Evolutionary conservation across 768 basidiomycete species (phyloP), one percentile per base, ranked within the genome.

Genomic region (Brasilioporus rufonigricans): DNA sequence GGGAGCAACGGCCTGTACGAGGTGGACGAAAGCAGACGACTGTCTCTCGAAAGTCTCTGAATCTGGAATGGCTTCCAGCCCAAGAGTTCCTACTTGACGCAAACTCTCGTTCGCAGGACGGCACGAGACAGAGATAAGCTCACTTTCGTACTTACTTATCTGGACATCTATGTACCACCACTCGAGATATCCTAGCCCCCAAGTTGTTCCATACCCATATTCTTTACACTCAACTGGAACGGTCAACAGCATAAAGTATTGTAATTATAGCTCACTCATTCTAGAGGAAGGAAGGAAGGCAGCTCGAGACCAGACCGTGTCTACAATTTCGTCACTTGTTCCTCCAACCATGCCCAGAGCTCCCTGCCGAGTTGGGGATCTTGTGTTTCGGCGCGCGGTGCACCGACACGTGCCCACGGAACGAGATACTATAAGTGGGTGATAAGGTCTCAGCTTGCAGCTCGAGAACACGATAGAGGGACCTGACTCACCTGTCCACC

Each of bases 301-400:
- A 19, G 12, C 36, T n/a, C 27, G 27, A 12, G n/a, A 5, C 7
- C 8, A 16, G 32, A 26, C 16, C 1, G n/a, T 13, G 27, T 11
- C 26, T 50, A 56, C 14, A 45, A 27, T 23, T 39, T 44, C 4
- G 21, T 16, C 9, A 55, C 53, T 41, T 57, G 56, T 44, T 57
- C 56, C 31, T 57, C 56, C 31, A 56, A 31, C 57, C 57, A 58
- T 8, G 7, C 12, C 57, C 57, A 56, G 26, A 57, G 53, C 43
- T 57, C 53, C 56, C 50, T 45, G 31, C 53, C 53, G 18, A 57
- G 56, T 26, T 57, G 47, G 3, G 38, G 36, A 40, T 57, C 56
- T 35, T 44, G 53, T 0, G 56, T 57, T n/a, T 29, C 16, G 11
- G 56, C 35, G 11, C 31, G 36, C 13, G 48, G 48, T 35, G 23